Base-by-base conservation (phyloP, 1,284 basidiomycete genomes). In the Lignosus rhinocerotis region DNA sequence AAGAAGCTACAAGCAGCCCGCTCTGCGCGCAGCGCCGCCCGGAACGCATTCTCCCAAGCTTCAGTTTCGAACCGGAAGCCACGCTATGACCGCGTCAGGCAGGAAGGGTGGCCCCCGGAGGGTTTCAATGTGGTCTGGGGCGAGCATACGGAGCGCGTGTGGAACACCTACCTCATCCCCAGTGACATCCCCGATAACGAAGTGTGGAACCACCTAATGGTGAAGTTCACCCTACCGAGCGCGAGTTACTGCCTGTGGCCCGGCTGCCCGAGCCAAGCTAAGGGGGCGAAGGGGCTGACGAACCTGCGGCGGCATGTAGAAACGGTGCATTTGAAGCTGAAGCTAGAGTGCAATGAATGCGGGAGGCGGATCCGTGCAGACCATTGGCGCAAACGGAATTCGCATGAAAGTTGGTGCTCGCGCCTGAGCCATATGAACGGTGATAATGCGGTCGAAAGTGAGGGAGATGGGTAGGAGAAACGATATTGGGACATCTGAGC, bases 281-380 rank as follows among this genome's bases (percentile, higher is more conserved):
- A 33, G 43, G 21, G 3, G 5, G 21, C 17, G 9, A 6, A 11
- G 10, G 43, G 8, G 3, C 32, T 14, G 48, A 50, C 11, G 34
- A 50, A 50, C 48, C 31, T 58, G 19, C 21, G 34, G 12, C 34
- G 39, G 33, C 58, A 59, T 21, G 21, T 55, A 14, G 49, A 52
- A 33, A 38, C 44, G 16, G 31, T 25, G 49, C 58, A 59, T 33
- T 39, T 59, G 7, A 5, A 12, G n/a, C 38, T 38, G 17, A 34
- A 19, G 32, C 36, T 17, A 11, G 8, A 14, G 31, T 57, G 55
- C 19, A 11, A n/a, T 10, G 48, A 41, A 9, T 52, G 55, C 34
- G 44, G 31, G 2, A 9, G 10, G 11, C 25, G 42, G 41, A 32
- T n/a, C 25, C 46, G 53, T 14, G 25, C 39, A 34, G 25, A 21